Percentiles rank a stretch among this genome's conserved stretches.
These are phyloP conservation scores for Cercospora brassicicola DNA, from an alignment of 2,329 filamentous ascomycete species.

Conservation along the genomic window DNA sequence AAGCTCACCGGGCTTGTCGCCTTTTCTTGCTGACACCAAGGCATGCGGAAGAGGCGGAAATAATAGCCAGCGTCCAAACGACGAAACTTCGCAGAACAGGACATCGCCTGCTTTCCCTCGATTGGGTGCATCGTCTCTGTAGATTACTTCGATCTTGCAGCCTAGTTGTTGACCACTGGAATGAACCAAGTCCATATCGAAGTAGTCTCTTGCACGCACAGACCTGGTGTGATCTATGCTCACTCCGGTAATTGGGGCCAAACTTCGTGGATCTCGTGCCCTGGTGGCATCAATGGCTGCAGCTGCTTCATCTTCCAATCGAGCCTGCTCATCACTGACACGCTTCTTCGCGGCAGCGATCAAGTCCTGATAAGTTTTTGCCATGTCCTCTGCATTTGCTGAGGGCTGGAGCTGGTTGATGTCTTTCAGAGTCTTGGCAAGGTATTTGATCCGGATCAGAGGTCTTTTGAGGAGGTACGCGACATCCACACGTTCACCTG, in stretches of 20 bases:
- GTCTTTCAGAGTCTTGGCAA: constrained; percentile 77
- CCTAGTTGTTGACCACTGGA: constrained; percentile 87
- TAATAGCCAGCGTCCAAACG: constrained; percentile 74
- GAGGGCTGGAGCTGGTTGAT: constrained; percentile 59
- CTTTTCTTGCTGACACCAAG: constrained; percentile 75
- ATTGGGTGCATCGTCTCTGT: constrained; percentile 74
- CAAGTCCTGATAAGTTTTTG: constrained; percentile 66
- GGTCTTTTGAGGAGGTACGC: constrained; percentile 89
- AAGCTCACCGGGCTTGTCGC: constrained; percentile 70
- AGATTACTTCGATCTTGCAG: constrained; percentile 82
- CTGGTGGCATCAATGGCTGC: constrained; percentile 77
- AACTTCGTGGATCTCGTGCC: constrained; percentile 73
- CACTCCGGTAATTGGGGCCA: constrained; percentile 69
- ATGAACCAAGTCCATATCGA: constrained; percentile 80
- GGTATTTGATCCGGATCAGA: constrained; percentile 80
- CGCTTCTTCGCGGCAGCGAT: constrained; percentile 75
- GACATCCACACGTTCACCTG: constrained; percentile 90
- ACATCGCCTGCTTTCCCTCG: constrained; percentile 73
- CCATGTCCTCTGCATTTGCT: constrained; percentile 59
- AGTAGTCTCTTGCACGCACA: constrained; percentile 86
- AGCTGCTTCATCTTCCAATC: constrained; percentile 83
- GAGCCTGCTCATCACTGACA: constrained; percentile 69
- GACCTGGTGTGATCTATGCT: constrained; percentile 74
- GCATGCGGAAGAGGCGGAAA: constrained; percentile 81
- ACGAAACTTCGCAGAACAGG: constrained; percentile 88